These are phyloP conservation scores for Ustilago lituana DNA, from an alignment of 1,284 basidiomycete genomes.

Conservation along the genomic window DNA sequence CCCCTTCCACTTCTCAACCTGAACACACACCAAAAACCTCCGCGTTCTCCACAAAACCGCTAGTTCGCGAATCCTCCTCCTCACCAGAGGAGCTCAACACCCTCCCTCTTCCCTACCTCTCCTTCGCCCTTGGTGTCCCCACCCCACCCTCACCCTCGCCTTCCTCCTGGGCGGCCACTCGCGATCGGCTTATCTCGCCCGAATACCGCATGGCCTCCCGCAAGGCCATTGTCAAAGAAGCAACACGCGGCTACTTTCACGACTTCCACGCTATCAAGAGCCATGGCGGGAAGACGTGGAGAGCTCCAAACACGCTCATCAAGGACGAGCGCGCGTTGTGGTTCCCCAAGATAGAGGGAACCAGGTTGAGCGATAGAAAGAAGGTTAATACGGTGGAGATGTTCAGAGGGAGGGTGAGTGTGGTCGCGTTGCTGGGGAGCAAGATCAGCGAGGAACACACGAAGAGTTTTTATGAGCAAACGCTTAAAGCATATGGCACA, in stretches of 20 bases:
- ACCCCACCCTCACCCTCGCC: constrained; percentile 73
- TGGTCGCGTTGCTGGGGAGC: constrained; percentile 83
- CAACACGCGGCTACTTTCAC: constrained; percentile 86
- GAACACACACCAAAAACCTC: no score
- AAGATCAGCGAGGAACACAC: constrained; percentile 85
- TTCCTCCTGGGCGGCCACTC: constrained; percentile 74
- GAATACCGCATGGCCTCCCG: constrained; percentile 52
- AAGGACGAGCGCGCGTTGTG: constrained; percentile 73
- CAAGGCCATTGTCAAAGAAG: constrained; percentile 76
- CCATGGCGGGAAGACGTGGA: constrained; percentile 94
- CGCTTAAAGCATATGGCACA: constrained; percentile 74
- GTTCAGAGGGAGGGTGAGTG: constrained; percentile 78
- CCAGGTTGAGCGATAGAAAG: constrained; percentile 72
- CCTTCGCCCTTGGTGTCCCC: constrained; percentile 78
- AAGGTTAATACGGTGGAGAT: constrained; percentile 81
- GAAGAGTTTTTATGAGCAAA: constrained; percentile 76
- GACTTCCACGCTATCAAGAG: constrained; percentile 83
- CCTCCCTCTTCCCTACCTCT: constrained; percentile 72
- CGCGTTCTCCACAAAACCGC: constrained; percentile 11
- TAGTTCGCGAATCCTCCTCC: constrained; percentile 23
- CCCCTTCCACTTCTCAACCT: no score
- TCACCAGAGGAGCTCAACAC: constrained; percentile 42
- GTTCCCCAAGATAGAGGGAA: constrained; percentile 87
- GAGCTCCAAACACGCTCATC: constrained; percentile 87
- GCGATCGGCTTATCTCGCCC: constrained; percentile 77